phyloP scores from a whole-genome alignment of 768 basidiomycete genomes.

The Piloderma croceum region DNA sequence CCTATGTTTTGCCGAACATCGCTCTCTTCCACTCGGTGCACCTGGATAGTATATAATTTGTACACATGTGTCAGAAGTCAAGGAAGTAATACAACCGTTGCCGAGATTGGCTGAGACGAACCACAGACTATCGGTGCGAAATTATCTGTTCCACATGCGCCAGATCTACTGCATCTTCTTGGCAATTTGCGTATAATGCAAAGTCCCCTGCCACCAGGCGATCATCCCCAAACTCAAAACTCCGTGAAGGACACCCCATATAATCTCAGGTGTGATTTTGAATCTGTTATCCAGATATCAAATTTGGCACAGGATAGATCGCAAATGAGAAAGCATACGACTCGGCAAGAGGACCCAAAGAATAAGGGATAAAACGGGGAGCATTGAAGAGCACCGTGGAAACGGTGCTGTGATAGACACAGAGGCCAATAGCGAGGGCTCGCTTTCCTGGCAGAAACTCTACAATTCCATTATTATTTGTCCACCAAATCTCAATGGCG shows the following conservation, averaged over 20 bases:
- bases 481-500: background rate
- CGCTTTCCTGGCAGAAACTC: conserved; percentile 85
- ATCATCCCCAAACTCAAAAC: conserved; percentile 66
- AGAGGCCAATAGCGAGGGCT: conserved; percentile 70
- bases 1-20: too few relatives aligned
- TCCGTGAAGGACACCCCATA: conserved; percentile 73
- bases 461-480: conserved; percentile 17
- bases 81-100: too few relatives aligned
- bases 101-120: too few relatives aligned
- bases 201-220: conserved; percentile 77
- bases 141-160: too few relatives aligned
- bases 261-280: conserved; percentile 62
- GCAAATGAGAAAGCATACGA: conserved; percentile 41
- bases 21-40: too few relatives aligned
- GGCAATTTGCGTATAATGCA: conserved; percentile 43
- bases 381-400: conserved; percentile 73
- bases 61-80: too few relatives aligned
- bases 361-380: conserved; percentile 73
- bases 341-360: conserved; percentile 58
- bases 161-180: conserved; percentile 17
- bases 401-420: conserved; percentile 66
- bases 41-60: too few relatives aligned
- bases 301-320: background rate
- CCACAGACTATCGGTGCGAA: too few relatives aligned
- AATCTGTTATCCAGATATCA: conserved; percentile 30